Conservation (phyloP, 2,329 filamentous ascomycete genomes). For the Pseudogymnoascus sp. region DNA sequence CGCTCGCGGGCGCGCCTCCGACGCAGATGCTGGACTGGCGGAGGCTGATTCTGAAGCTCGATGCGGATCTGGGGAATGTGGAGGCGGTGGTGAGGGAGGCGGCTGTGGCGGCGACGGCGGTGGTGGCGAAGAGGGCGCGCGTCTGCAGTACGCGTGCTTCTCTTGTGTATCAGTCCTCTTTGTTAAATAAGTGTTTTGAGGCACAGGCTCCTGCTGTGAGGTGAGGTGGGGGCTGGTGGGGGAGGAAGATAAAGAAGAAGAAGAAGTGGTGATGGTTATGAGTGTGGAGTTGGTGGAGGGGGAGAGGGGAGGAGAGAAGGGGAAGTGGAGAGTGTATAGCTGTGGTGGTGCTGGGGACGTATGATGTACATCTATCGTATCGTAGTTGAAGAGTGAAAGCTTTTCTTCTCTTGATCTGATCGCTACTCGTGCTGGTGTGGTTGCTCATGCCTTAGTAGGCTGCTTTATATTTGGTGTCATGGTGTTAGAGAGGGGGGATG, state of each 20-base stretch:
- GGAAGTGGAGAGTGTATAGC: not conserved
- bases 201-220: not conserved
- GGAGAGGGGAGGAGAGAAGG: not conserved
- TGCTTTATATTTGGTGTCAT: no score
- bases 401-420: not conserved
- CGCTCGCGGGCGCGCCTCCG: not conserved
- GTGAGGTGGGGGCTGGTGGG: not conserved
- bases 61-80: constrained; percentile 51
- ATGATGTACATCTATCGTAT: constrained; percentile 1
- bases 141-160: not conserved
- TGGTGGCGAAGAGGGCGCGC: not conserved
- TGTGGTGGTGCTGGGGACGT: not conserved
- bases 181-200: not conserved
- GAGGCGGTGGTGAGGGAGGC: constrained; percentile 28
- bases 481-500: not conserved
- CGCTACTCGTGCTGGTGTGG: not conserved
- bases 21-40: constrained; percentile 37
- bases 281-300: not conserved
- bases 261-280: no score
- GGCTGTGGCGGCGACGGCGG: not conserved
- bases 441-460: not conserved
- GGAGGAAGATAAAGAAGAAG: not conserved
- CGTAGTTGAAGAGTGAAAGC: not conserved
- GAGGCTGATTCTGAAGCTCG: constrained; percentile 41
- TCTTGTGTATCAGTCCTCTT: constrained; percentile 1